Evolutionary conservation across 371 early-diverging fungal species (phyloP).

Genomic region (Mucor plumbeus): DNA sequence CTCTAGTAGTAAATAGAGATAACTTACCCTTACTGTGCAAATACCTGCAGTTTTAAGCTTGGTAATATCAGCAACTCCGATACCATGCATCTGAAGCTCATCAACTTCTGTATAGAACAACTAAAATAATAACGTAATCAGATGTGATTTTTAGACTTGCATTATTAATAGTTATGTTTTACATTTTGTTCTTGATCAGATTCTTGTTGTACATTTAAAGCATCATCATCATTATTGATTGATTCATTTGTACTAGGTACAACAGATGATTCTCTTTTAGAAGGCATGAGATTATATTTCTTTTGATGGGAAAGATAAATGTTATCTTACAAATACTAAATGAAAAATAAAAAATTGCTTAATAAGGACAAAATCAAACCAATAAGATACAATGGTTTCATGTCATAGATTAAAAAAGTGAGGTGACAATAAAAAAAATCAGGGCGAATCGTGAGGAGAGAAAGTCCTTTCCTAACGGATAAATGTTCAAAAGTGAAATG

Average conservation of each 20-base stretch:
- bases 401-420: slow-evolving; percentile 7
- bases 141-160: neutral
- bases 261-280: slow-evolving; percentile 26
- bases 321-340: slow-evolving; percentile 2
- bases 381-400: neutral
- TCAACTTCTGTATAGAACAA: slow-evolving; percentile 56
- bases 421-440: slow-evolving; percentile 7
- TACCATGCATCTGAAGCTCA: slow-evolving; percentile 64
- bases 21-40: slow-evolving; percentile 66
- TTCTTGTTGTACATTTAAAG: neutral
- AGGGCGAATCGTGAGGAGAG: neutral
- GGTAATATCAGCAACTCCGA: slow-evolving; percentile 79
- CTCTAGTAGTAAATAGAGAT: neutral
- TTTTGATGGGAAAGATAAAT: slow-evolving; percentile 5
- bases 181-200: slow-evolving; percentile 10
- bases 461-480: neutral
- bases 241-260: neutral
- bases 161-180: neutral
- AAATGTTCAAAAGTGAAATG: neutral
- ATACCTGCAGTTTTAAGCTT: slow-evolving; percentile 85
- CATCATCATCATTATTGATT: neutral
- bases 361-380: neutral
- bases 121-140: slow-evolving; percentile 28
- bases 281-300: slow-evolving; percentile 17
- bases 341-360: neutral